phyloP scores from a whole-genome alignment of 306 rosid genomes.

The Quercus agrifolia region DNA sequence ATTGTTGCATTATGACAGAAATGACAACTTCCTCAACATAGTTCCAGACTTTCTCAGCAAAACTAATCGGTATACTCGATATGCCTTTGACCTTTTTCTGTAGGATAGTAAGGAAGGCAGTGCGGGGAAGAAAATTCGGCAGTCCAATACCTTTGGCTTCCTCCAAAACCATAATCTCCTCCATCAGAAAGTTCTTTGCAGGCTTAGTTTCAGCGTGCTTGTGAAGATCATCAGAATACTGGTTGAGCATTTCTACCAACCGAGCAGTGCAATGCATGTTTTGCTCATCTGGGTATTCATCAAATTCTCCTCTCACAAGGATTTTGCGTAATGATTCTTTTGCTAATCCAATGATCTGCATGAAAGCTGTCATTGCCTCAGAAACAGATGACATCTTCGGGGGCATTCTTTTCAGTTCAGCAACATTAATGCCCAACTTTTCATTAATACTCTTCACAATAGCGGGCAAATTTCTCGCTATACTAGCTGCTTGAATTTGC shows the following conservation, averaged over 20 bases:
- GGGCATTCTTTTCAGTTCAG: no score
- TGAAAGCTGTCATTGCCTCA: conserved; percentile 19
- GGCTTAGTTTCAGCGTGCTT: background rate
- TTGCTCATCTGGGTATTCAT: conserved; percentile 14
- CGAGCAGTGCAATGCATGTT: conserved; percentile 35
- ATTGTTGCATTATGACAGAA: conserved; percentile 10
- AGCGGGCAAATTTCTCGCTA: no score
- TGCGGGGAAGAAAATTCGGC: conserved; percentile 41
- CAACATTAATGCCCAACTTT: no score
- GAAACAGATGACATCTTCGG: background rate
- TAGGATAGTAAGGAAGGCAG: conserved; percentile 28
- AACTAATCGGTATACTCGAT: conserved; percentile 14
- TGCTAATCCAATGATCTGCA: conserved; percentile 36
- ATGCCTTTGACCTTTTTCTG: conserved; percentile 33
- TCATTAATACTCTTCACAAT: no score
- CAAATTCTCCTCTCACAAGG: conserved; percentile 37
- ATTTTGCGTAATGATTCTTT: conserved; percentile 41
- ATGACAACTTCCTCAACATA: conserved; percentile 33
- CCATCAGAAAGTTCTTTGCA: conserved; percentile 8
- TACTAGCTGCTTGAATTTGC: no score
- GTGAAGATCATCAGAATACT: background rate
- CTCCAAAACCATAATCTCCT: background rate
- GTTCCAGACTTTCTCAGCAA: conserved; percentile 37
- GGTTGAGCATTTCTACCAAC: conserved; percentile 26
- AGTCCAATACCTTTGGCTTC: conserved; percentile 2